Base-by-base conservation (phyloP, 345 rosid species). In the Bruguiera gymnorhiza region DNA sequence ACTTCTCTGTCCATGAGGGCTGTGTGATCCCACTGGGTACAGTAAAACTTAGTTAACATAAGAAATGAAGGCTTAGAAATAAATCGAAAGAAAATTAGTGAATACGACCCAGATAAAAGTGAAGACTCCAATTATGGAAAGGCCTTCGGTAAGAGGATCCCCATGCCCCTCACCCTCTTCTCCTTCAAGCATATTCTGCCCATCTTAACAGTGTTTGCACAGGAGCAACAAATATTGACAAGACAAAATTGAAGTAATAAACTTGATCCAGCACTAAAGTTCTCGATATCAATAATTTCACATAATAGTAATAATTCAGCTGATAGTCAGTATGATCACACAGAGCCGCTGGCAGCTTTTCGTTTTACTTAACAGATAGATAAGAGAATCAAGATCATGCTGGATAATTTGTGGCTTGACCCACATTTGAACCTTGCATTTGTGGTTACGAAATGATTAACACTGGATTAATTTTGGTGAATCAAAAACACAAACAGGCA, bases 1-100 rank as follows among this genome's bases (percentile, higher is more conserved):
- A 67, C 93, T 94, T 74, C 92, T 69, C 79, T 81, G 93, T 68
- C 97, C 97, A 36, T 76, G 81, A 65, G 93, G 95, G 78, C 97
- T 82, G 69, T 85, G 90, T 56, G 98, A 94, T 79, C 89, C 87
- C 73, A 91, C 98, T 94, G 83, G 72, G 86, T 10, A 61, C 13
- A 66, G 32, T 31, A 57, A 55, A 78, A 19, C 36, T 73, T n/a
- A 62, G 54, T 23, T 36, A 37, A 52, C 62, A 66, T 43, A 55
- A 67, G 52, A 27, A 27, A 48, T 74, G 67, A 63, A 53, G 66
- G 66, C 54, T 62, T 36, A 65, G 19, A 67, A 2, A 23, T 4
- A 66, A 7, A 23, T 53, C 1, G 3, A 66, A 11, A 4, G 10
- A 1, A 20, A n/a, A 48, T 13, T 2, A 34, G 15, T 20, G 13